phyloP scores from a whole-genome alignment of 176 grass and related monocot genomes.

The Cenchrus americanus region DNA sequence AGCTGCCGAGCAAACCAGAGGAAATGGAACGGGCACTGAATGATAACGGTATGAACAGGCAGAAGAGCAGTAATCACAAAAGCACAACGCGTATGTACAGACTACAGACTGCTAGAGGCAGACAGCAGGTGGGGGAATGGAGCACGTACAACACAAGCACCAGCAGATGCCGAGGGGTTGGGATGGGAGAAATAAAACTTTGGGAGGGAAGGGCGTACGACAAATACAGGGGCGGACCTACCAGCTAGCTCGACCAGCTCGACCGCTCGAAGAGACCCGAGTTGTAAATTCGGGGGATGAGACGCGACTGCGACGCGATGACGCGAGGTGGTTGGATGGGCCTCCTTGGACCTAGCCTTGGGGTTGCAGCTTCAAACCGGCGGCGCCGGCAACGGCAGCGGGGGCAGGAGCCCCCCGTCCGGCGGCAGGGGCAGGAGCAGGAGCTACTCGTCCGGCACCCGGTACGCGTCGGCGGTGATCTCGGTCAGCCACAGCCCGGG shows the following conservation, averaged over 20 bases:
- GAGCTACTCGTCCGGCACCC: constrained; percentile 51
- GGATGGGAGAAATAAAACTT: neutral
- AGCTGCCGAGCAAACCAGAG: neutral
- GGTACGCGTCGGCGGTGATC: constrained; percentile 75
- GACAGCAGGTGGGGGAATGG: neutral
- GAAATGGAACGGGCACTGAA: neutral
- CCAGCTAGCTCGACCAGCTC: neutral
- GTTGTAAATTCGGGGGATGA: constrained; percentile 1
- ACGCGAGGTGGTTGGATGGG: neutral
- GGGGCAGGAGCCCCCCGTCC: no score
- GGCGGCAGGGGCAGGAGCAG: neutral
- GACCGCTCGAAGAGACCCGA: neutral
- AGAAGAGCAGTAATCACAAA: neutral
- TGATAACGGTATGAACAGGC: neutral
- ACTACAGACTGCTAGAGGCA: neutral
- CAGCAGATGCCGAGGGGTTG: neutral
- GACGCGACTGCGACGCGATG: constrained; percentile 23
- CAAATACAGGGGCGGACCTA: neutral
- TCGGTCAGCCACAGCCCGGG: constrained; percentile 76
- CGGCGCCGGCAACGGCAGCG: neutral
- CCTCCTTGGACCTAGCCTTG: neutral
- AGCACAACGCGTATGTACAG: neutral
- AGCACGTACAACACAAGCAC: neutral
- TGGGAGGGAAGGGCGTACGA: neutral
- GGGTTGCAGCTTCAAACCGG: neutral